A percentile compares a stretch with the other conserved stretches of the same genome.
phyloP scores from a whole-genome alignment of 345 rosid species.

The Viola odorata region DNA sequence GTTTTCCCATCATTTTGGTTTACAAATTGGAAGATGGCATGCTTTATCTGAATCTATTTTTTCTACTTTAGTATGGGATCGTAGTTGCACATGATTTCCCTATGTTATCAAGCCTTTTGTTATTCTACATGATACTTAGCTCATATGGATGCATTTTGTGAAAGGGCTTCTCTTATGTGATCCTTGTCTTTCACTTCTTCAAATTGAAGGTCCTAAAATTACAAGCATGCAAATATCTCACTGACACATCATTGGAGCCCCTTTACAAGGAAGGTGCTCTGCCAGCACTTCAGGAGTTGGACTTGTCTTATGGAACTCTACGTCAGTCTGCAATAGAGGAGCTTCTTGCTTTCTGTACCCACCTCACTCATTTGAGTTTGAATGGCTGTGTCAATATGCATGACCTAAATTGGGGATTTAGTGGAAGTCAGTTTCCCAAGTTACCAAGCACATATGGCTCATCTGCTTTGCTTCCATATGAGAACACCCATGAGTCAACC shows the following conservation, averaged over 20 bases:
- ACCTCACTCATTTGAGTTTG: slow-evolving; percentile 89
- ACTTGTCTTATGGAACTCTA: slow-evolving; percentile 88
- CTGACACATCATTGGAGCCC: slow-evolving; percentile 83
- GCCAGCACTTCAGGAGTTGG: slow-evolving; percentile 74
- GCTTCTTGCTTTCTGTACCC: slow-evolving; percentile 87
- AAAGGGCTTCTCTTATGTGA: too few relatives aligned
- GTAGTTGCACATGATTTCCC: too few relatives aligned
- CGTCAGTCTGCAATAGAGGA: slow-evolving; percentile 91
- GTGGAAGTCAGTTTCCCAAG: slow-evolving; percentile 39
- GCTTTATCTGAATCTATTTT: too few relatives aligned
- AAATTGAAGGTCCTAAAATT: slow-evolving; percentile 66
- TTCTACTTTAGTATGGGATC: too few relatives aligned
- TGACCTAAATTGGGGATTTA: slow-evolving; percentile 82
- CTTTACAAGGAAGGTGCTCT: slow-evolving; percentile 81
- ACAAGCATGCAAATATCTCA: slow-evolving; percentile 97
- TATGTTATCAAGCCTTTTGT: too few relatives aligned
- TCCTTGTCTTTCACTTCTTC: background rate
- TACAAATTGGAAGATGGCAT: too few relatives aligned
- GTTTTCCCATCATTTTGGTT: background rate
- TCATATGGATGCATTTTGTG: too few relatives aligned
- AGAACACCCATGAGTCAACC: slow-evolving; percentile 25
- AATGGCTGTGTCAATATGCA: slow-evolving; percentile 93
- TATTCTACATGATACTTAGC: too few relatives aligned
- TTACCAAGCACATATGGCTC: slow-evolving; percentile 22
- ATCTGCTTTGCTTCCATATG: slow-evolving; percentile 20